Percentiles rank a stretch among this genome's conserved stretches.
phyloP scores from a whole-genome alignment of 768 basidiomycete genomes.

The Cubamyces lactineus region DNA sequence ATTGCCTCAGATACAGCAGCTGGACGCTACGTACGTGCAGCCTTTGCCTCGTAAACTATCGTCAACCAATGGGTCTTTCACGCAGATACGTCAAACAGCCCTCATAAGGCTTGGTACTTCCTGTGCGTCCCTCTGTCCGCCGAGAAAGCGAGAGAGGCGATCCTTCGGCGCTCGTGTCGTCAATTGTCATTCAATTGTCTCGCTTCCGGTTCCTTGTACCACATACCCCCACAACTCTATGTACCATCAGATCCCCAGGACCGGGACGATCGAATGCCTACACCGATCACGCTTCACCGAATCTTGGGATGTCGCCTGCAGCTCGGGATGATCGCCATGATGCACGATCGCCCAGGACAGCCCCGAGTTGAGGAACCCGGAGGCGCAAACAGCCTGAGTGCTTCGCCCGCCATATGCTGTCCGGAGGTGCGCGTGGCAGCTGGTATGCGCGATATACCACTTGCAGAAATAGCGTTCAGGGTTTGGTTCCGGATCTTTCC shows the following conservation, averaged over 20 bases:
- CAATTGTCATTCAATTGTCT: background rate
- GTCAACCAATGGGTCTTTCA: background rate
- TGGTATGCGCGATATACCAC: slow-evolving; percentile 23
- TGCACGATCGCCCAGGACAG: slow-evolving; percentile 15
- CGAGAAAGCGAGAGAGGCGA: background rate
- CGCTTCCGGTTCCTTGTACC: slow-evolving; percentile 16
- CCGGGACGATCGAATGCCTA: slow-evolving; percentile 15
- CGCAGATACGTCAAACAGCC: slow-evolving; percentile 29
- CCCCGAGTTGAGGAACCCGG: background rate
- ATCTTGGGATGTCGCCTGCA: slow-evolving; percentile 18
- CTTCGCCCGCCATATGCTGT: background rate
- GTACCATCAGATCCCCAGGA: slow-evolving; percentile 24
- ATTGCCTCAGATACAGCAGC: slow-evolving; percentile 87
- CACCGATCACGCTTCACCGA: slow-evolving; percentile 18
- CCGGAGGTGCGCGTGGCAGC: slow-evolving; percentile 4
- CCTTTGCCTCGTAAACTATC: background rate
- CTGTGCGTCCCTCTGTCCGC: background rate
- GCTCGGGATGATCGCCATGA: slow-evolving; percentile 16
- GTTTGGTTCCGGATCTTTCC: slow-evolving; percentile 21
- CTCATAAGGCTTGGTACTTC: background rate
- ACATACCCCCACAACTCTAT: slow-evolving; percentile 22
- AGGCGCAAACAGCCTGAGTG: slow-evolving; percentile 3
- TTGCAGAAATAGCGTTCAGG: background rate
- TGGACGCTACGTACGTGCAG: slow-evolving; percentile 89
- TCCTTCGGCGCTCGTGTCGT: background rate